A percentile compares a stretch with the other conserved stretches of the same genome.
Evolutionary conservation across 768 basidiomycete species (phyloP).

Genomic region (Trametes punicea): DNA sequence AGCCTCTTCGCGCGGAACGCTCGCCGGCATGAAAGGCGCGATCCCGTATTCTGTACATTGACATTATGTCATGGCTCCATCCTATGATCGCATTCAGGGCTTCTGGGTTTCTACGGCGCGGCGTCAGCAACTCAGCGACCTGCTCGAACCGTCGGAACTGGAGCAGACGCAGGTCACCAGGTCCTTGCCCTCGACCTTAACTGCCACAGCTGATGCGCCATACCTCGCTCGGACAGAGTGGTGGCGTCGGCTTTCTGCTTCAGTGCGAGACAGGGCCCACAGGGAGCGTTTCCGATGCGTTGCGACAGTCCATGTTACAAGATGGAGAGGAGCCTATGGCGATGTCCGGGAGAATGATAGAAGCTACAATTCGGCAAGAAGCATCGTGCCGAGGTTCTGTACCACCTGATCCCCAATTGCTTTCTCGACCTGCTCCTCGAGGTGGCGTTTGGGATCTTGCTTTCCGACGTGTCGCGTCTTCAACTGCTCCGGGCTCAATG

Average conservation of each 20-base stretch:
- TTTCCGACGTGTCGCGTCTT: conserved; percentile 98
- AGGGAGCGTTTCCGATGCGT: not conserved
- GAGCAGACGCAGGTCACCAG: conserved; percentile 9
- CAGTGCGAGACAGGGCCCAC: not conserved
- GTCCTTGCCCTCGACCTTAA: conserved; percentile 2
- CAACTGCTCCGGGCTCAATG: conserved; percentile 87
- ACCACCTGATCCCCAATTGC: conserved; percentile 98
- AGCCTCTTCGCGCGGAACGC: no score
- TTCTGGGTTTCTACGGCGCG: conserved; percentile 4
- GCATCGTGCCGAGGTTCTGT: conserved; percentile 92
- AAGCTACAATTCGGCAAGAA: conserved; percentile 84
- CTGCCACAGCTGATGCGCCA: not conserved
- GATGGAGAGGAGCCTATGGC: conserved; percentile 6
- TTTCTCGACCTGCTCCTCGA: conserved; percentile 96
- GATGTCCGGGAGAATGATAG: conserved; percentile 19
- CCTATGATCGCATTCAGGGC: conserved; percentile 16
- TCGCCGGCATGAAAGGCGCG: no score
- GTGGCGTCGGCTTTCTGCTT: conserved; percentile 2
- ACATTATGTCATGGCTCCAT: conserved; percentile 12
- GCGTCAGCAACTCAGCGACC: not conserved
- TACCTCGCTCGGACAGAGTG: not conserved
- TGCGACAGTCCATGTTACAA: conserved; percentile 4
- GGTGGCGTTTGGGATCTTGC: conserved; percentile 95
- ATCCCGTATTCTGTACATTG: no score
- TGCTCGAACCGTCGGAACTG: conserved; percentile 1